These are phyloP conservation scores for Eremomyces bilateralis DNA, from an alignment of 495 filamentous ascomycete genomes.

Conservation along the genomic window DNA sequence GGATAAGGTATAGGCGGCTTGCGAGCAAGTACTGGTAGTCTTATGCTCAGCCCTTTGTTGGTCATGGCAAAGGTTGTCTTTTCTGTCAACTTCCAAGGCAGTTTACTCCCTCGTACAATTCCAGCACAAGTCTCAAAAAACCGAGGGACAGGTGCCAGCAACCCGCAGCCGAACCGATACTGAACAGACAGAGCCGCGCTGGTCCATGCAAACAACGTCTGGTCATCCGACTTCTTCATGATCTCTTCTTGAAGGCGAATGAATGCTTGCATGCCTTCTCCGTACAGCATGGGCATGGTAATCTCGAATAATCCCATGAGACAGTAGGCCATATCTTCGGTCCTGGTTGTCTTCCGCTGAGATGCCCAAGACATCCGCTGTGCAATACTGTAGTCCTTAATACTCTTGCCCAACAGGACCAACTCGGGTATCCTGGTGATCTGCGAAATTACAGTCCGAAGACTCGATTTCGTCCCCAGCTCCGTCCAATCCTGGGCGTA, in stretches of 20 bases:
- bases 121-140: too few species aligned
- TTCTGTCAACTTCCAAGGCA: too few species aligned
- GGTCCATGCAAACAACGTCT: neutral
- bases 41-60: too few species aligned
- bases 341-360: slow-evolving; percentile 13
- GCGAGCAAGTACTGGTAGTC: too few species aligned
- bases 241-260: neutral
- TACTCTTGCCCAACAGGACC: neutral
- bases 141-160: too few species aligned
- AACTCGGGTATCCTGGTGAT: neutral
- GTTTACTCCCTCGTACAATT: too few species aligned
- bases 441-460: neutral
- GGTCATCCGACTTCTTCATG: neutral
- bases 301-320: slow-evolving; percentile 24
- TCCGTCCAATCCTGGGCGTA: neutral
- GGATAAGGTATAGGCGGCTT: too few species aligned
- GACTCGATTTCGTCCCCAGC: neutral
- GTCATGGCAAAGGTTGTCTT: too few species aligned
- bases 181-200: too few species aligned
- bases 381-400: slow-evolving; percentile 11
- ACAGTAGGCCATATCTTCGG: slow-evolving; percentile 23
- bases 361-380: slow-evolving; percentile 23
- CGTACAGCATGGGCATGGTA: slow-evolving; percentile 25
- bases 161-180: too few species aligned
- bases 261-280: slow-evolving; percentile 15